Evolutionary conservation across 2,329 filamentous ascomycete genomes (phyloP).

Genomic region (Truncatella angustata): DNA sequence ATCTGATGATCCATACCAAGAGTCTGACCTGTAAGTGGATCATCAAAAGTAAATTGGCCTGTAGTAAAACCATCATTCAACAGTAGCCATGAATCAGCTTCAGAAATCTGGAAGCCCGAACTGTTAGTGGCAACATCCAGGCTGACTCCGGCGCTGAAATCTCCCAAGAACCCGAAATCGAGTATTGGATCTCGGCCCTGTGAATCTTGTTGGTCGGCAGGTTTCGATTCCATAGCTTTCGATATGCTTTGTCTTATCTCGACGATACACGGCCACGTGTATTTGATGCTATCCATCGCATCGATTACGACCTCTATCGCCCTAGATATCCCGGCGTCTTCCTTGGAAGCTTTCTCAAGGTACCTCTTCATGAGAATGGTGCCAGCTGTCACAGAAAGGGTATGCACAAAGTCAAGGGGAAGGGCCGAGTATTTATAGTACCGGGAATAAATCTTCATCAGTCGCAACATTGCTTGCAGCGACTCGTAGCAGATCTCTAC

Average conservation of each 20-base stretch:
- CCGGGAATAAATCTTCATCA: conserved; percentile 42
- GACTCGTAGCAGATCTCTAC: conserved; percentile 51
- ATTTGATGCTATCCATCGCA: conserved; percentile 50
- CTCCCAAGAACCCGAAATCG: conserved; percentile 22
- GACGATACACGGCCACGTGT: conserved; percentile 44
- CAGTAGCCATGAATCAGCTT: conserved; percentile 10
- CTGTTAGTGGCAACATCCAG: background rate
- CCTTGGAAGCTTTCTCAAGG: conserved; percentile 37
- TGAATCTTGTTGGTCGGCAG: conserved; percentile 6
- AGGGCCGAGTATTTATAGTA: conserved; percentile 42
- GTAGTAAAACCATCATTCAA: conserved; percentile 9
- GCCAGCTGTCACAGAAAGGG: conserved; percentile 44
- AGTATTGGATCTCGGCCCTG: conserved; percentile 18
- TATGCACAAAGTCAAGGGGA: conserved; percentile 30
- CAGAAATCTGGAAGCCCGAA: conserved; percentile 8
- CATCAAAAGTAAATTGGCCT: conserved; percentile 6
- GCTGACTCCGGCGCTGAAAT: conserved; percentile 1
- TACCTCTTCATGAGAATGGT: conserved; percentile 45
- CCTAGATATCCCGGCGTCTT: conserved; percentile 44
- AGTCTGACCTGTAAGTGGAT: background rate
- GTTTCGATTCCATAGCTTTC: conserved; percentile 14
- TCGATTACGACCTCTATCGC: conserved; percentile 48
- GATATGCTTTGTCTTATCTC: conserved; percentile 37
- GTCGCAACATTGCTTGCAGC: conserved; percentile 40
- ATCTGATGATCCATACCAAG: background rate